Conservation (phyloP, 768 basidiomycete species). For the Collybia mongolica region DNA sequence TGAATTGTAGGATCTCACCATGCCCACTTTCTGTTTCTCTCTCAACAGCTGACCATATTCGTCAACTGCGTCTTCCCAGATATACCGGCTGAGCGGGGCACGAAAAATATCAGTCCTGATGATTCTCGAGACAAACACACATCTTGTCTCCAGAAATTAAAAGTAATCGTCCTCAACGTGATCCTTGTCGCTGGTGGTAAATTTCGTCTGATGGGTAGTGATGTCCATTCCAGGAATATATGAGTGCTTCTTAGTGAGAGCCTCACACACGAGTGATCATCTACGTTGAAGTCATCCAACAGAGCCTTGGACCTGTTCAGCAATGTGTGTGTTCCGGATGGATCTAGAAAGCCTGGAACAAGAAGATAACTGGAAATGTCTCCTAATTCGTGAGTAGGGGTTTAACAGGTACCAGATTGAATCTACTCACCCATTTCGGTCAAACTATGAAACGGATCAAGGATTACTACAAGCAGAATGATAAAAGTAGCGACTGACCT, state of each 20-base stretch:
- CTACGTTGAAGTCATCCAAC: conserved; percentile 73
- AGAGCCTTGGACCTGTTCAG: conserved; percentile 71
- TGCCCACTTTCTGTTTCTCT: conserved; percentile 74
- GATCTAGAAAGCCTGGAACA: conserved; percentile 67
- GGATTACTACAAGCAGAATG: conserved; percentile 30
- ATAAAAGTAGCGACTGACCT: conserved; percentile 35
- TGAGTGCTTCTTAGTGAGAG: background rate
- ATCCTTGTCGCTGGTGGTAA: conserved; percentile 75
- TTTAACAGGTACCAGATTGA: conserved; percentile 21
- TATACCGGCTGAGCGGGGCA: conserved; percentile 61
- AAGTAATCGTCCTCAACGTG: conserved; percentile 95
- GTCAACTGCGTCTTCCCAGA: conserved; percentile 84
- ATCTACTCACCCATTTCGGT: conserved; percentile 51
- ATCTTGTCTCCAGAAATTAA: conserved; percentile 91
- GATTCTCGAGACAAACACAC: conserved; percentile 21
- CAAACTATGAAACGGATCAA: conserved; percentile 40
- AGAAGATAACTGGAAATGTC: conserved; percentile 64
- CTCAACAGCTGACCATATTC: conserved; percentile 65
- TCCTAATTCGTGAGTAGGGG: background rate
- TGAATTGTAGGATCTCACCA: conserved; percentile 78
- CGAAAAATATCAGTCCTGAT: background rate
- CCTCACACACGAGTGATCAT: conserved; percentile 77
- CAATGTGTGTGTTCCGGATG: conserved; percentile 58
- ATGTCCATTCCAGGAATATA: background rate
- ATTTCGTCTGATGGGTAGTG: conserved; percentile 69